Evolutionary conservation across 2,329 filamentous ascomycete genomes (phyloP), one percentile per base, ranked within the genome.

Genomic region (Paracoccidioides lutzii): DNA sequence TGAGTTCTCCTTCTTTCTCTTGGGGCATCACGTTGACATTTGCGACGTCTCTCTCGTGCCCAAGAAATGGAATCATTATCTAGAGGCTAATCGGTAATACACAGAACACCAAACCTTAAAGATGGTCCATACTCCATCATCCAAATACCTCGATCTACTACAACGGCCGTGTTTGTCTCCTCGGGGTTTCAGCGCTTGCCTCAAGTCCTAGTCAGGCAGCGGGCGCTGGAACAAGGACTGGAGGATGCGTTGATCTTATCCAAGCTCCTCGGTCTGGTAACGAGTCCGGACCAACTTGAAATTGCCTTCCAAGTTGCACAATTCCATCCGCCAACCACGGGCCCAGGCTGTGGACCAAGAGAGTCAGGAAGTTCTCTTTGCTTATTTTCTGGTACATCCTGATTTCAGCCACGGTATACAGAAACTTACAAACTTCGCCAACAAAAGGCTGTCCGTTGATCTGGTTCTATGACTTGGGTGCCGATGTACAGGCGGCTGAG

Each of bases 151-250:
- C 66, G 14, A 66, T 59, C 15, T 72, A 70, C 58, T 59, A 56
- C 54, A 61, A 61, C 6, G 62, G 62, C 32, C 56, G 60, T 5
- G 61, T 70, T 8, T 62, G 62, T 32, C 62, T 72, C 53, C 62
- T 71, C 28, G 70, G 70, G 37, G 70, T 72, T 55, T 66, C 67
- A 6, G 70, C 68, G 12, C 70, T 72, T 55, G 66, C 67, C 7
- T 63, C 62, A 42, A 62, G 66, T 58, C 69, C 68, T 0, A 69
- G 66, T 40, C 67, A 68, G 5, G 69, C 66, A 1, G 62, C 69
- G 28, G 69, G 70, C 22, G 69, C 69, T 1, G 68, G 64, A 3
- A 3, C 67, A 69, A 60, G 68, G 67, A 0, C 62, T 73, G 15
- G 70, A 73, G 57, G 69, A 71, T 57, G 65, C 68, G 4, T 62